Evolutionary conservation across 257 asterid genomes (phyloP).

Genomic region (Marsdenia floribunda): DNA sequence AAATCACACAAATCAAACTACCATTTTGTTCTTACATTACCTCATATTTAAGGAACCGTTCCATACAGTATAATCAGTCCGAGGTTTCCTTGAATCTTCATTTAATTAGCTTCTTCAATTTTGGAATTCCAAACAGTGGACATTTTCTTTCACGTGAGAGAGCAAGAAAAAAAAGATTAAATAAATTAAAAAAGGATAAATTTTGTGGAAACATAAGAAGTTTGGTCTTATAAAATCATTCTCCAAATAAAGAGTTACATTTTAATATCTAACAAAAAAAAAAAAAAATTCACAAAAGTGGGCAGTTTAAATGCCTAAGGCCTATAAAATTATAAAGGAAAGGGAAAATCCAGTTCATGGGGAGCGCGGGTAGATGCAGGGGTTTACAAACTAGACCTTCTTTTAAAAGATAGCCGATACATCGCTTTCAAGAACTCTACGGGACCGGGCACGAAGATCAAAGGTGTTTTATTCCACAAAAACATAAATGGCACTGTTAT

Average conservation of each 20-base stretch:
- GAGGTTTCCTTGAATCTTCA: background rate
- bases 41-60: too few species aligned
- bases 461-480: background rate
- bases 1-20: too few species aligned
- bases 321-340: too few species aligned
- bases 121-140: background rate
- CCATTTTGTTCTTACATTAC: too few species aligned
- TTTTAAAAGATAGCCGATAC: background rate
- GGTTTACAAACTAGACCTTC: background rate
- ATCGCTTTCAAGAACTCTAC: background rate
- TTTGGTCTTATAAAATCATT: too few species aligned
- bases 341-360: background rate
- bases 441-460: slow-evolving; percentile 12
- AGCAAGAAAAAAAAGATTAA: background rate
- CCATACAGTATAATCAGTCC: background rate
- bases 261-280: too few species aligned
- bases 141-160: background rate
- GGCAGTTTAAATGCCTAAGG: background rate
- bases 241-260: too few species aligned
- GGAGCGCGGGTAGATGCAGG: background rate
- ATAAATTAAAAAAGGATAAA: too few species aligned
- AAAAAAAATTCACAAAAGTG: too few species aligned
- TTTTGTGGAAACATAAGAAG: too few species aligned
- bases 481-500: background rate
- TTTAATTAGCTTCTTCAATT: background rate